phyloP scores from a whole-genome alignment of 2,329 filamentous ascomycete species.

The Microdochium paspali region DNA sequence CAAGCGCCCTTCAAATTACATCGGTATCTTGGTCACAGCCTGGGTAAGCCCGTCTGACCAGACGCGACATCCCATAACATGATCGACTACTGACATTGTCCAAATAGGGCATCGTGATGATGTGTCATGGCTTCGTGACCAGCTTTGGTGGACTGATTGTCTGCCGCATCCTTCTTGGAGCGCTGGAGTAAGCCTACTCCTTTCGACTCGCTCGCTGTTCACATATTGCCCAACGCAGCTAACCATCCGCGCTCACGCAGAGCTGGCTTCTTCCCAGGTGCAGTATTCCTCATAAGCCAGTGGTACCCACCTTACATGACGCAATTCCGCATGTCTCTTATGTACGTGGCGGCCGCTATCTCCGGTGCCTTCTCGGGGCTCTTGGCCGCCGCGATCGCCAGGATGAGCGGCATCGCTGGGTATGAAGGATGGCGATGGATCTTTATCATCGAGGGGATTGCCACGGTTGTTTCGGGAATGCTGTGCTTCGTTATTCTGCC shows the following conservation, averaged over 20 bases:
- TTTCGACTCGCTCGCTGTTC: conserved; percentile 58
- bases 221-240: no score
- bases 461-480: conserved; percentile 47
- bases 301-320: conserved; percentile 20
- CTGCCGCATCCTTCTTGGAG: conserved; percentile 27
- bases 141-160: conserved; percentile 28
- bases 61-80: conserved; percentile 4
- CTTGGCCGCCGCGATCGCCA: conserved; percentile 15
- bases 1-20: conserved; percentile 32
- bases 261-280: conserved; percentile 20
- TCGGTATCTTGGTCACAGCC: conserved; percentile 22
- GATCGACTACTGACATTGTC: conserved; percentile 17
- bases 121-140: conserved; percentile 23
- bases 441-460: conserved; percentile 44
- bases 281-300: conserved; percentile 15
- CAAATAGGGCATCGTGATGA: conserved; percentile 38
- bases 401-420: conserved; percentile 43
- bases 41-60: conserved; percentile 26
- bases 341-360: conserved; percentile 41
- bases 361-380: conserved; percentile 55
- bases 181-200: conserved; percentile 41
- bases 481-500: conserved; percentile 34
- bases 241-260: conserved; percentile 15
- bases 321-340: conserved; percentile 13
- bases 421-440: conserved; percentile 32